Base-by-base conservation (phyloP, 2,329 filamentous ascomycete genomes). In the Biscogniauxia mediterranea region DNA sequence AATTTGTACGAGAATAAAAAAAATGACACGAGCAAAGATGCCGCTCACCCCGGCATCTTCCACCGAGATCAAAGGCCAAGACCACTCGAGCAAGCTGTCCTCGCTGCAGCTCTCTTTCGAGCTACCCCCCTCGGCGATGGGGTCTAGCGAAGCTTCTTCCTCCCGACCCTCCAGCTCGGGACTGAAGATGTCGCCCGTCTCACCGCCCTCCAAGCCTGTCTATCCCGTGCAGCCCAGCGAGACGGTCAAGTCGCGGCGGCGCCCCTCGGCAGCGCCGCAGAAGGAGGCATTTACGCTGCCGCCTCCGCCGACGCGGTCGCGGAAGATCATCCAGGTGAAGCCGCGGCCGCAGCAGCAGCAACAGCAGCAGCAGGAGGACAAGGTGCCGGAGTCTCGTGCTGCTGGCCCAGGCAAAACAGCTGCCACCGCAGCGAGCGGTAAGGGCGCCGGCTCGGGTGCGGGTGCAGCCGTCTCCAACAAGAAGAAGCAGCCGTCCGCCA, bases 301-400 rank as follows among this genome's bases (percentile, higher is more conserved):
- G 20, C 95, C 95, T 9, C 95, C 94, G 17, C 95, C 95, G 0
- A 97, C 93, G 2, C 84, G 94, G 64, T 91, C 92, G 51, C 89
- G 94, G 70, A 98, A 96, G 79, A 98, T 99, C 74, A 98, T 98
- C 61, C 94, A 98, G 78, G 97, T 98, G 93, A 97, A 96, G 77
- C 94, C 85, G 19, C 77, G 80, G 25, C 70, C 76, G 28, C 28
- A 8, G 28, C 78, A 85, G 67, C 72, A 80, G n/a, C n/a, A n/a
- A n/a, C n/a, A n/a, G n/a, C n/a, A n/a, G n/a, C n/a, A n/a, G n/a
- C n/a, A n/a, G n/a, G n/a, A n/a, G n/a, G n/a, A n/a, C n/a, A n/a
- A n/a, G 5, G 42, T 68, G 9, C 38, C 69, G 19, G 68, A 66
- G 54, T 52, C 64, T 20, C 54, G 2, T 23, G 23, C 23, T 23